phyloP scores from a whole-genome alignment of 2,329 filamentous ascomycete genomes.

The Botrytis porri region DNA sequence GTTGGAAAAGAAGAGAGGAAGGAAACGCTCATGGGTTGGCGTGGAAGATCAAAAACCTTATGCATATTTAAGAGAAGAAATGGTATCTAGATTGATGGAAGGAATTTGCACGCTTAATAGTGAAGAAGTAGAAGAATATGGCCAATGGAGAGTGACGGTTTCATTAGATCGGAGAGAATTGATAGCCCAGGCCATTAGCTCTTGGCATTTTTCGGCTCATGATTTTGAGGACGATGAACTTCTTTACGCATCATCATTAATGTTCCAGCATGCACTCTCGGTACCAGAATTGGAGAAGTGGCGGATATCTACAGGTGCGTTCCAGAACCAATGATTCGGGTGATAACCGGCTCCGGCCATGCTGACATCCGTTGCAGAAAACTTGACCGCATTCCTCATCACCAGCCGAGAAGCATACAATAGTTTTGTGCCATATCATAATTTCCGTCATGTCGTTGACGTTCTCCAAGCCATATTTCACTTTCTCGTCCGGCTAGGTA shows the following conservation, averaged over 20 bases:
- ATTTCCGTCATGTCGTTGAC: slow-evolving; percentile 95
- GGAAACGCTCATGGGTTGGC: slow-evolving; percentile 90
- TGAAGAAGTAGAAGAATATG: slow-evolving; percentile 56
- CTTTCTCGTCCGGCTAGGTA: slow-evolving; percentile 79
- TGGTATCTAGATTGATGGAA: slow-evolving; percentile 89
- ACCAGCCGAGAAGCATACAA: slow-evolving; percentile 95
- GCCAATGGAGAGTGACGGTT: slow-evolving; percentile 65
- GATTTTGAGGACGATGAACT: slow-evolving; percentile 88
- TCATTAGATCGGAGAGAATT: slow-evolving; percentile 60
- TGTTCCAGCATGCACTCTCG: slow-evolving; percentile 83
- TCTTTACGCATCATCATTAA: slow-evolving; percentile 76
- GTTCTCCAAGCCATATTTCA: slow-evolving; percentile 91
- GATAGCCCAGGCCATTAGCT: slow-evolving; percentile 64
- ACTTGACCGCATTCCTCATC: slow-evolving; percentile 80
- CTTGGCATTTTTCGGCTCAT: slow-evolving; percentile 88
- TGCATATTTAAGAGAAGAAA: slow-evolving; percentile 84
- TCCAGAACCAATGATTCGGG: slow-evolving; percentile 31
- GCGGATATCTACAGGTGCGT: slow-evolving; percentile 72
- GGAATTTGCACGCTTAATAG: slow-evolving; percentile 73
- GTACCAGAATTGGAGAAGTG: slow-evolving; percentile 80
- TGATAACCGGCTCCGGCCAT: slow-evolving; percentile 30
- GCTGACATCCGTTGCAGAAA: slow-evolving; percentile 56
- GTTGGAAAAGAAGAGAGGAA: slow-evolving; percentile 67
- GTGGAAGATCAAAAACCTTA: slow-evolving; percentile 82
- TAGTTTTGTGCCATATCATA: slow-evolving; percentile 93